A percentile compares a stretch with the other conserved stretches of the same genome.
Conservation (phyloP, 2,329 filamentous ascomycete species). For the Aspergillaceae sp. region DNA sequence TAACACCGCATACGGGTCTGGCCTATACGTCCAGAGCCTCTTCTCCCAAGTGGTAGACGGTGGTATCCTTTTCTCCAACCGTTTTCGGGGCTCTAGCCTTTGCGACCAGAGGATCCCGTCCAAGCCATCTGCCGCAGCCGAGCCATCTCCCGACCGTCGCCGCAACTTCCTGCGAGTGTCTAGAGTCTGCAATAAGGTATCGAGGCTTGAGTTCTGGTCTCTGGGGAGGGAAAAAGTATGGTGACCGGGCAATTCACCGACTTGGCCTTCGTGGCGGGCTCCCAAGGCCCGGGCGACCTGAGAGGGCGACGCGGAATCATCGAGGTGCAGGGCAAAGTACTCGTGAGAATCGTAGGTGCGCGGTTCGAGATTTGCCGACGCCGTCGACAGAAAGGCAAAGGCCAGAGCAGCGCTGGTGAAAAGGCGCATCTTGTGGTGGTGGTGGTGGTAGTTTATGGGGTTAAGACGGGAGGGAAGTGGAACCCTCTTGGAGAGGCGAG, state of each 20-base stretch:
- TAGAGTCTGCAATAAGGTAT: conserved; percentile 44
- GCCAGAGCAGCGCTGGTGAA: conserved; percentile 14
- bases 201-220: conserved; percentile 47
- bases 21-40: conserved; percentile 36
- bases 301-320: conserved; percentile 56
- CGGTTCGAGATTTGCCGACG: conserved; percentile 44
- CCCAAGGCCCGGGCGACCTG: conserved; percentile 63
- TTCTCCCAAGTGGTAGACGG: conserved; percentile 25
- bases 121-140: conserved; percentile 43
- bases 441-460: neutral
- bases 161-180: conserved; percentile 56
- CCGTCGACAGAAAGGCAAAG: conserved; percentile 32
- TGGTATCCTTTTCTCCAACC: conserved; percentile 51
- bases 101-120: conserved; percentile 69
- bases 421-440: conserved; percentile 14
- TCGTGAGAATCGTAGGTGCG: conserved; percentile 74
- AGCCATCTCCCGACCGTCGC: conserved; percentile 22
- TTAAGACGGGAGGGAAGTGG: neutral
- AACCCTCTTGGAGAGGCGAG: conserved; percentile 7
- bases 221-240: conserved; percentile 71
- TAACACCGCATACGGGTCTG: conserved; percentile 42
- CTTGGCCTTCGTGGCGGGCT: conserved; percentile 67
- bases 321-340: conserved; percentile 87
- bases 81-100: conserved; percentile 61
- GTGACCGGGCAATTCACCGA: conserved; percentile 71